Base-by-base conservation (phyloP, 83 land plant genomes). In the Picea abies region DNA sequence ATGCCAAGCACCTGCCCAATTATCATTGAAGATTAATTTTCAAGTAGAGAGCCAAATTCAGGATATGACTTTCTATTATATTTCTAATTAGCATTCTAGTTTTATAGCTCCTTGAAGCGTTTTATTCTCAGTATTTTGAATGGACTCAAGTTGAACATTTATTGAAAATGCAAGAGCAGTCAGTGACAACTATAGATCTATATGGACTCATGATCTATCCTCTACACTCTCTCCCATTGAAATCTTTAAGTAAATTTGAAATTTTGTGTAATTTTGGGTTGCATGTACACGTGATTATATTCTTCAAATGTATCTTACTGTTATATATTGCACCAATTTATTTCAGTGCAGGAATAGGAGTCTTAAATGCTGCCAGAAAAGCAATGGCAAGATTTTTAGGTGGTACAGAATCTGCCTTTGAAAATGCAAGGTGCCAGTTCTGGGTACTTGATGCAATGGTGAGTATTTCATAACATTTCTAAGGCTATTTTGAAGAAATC, bases 271-370 rank as follows among this genome's bases (percentile, higher is more conserved):
- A 52, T 12, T 52, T 52, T 52, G 56, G 56, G 56, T n/a, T 52
- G 56, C 56, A 52, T 52, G 56, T 52, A 73, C 49, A 4, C 39
- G 22, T 66, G 20, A 10, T 35, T 12, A 15, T 70, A n/a, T 60
- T 58, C 26, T 82, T 82, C 10, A 4, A 37, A 37, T 41, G 26
- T 61, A 64, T 47, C 60, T 7, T 25, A 73, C 26, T 23, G 25
- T 26, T 52, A 76, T 19, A 49, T 2, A 76, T 76, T 76, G 32
- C 4, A 8, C 56, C 44, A 76, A 25, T 23, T 76, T 47, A 64
- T 84, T 58, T 79, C 97, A 97, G 99, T 96, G 99, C 99, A 29
- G 99, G 99, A 80, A 89, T 98, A 78, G 99, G 99, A 32, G 98
- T 98, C 80, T 82, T 98, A 11, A 96, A 94, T 85, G 87, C 98